These are phyloP conservation scores for Bretschneidera sinensis DNA, from an alignment of 345 rosid genomes.

Conservation along the genomic window DNA sequence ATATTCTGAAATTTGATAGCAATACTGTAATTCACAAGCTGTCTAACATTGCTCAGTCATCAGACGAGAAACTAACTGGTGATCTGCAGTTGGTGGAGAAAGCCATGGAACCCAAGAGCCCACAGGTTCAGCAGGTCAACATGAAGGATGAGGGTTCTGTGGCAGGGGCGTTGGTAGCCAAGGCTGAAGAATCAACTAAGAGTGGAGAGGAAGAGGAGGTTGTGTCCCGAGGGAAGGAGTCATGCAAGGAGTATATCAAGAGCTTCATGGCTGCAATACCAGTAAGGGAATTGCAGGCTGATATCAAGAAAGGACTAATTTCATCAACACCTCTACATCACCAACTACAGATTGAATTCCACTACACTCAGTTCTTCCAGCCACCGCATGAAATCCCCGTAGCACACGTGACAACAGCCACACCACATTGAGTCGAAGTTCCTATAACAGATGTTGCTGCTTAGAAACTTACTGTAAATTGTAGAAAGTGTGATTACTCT, in stretches of 20 bases:
- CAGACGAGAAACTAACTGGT: conserved; percentile 16
- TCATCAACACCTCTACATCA: conserved; percentile 59
- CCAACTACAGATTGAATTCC: conserved; percentile 61
- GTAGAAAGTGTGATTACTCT: not conserved
- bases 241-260: conserved; percentile 67
- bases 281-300: conserved; percentile 50
- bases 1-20: conserved; percentile 46
- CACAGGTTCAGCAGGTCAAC: not conserved
- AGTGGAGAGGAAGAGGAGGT: conserved; percentile 23
- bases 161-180: not conserved
- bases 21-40: conserved; percentile 32
- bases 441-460: not conserved
- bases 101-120: conserved; percentile 1
- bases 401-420: conserved; percentile 6
- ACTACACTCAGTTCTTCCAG: conserved; percentile 34
- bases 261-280: conserved; percentile 69
- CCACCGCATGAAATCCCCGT: conserved; percentile 8
- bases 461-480: not conserved
- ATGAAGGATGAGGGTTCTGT: not conserved
- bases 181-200: not conserved
- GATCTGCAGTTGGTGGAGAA: conserved; percentile 4
- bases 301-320: conserved; percentile 55
- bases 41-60: conserved; percentile 14
- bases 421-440: not conserved
- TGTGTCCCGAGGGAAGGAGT: conserved; percentile 46